Evolutionary conservation across 1,284 basidiomycete genomes (phyloP), one percentile per base, ranked within the genome.

Genomic region (Abortiporus biennis): DNA sequence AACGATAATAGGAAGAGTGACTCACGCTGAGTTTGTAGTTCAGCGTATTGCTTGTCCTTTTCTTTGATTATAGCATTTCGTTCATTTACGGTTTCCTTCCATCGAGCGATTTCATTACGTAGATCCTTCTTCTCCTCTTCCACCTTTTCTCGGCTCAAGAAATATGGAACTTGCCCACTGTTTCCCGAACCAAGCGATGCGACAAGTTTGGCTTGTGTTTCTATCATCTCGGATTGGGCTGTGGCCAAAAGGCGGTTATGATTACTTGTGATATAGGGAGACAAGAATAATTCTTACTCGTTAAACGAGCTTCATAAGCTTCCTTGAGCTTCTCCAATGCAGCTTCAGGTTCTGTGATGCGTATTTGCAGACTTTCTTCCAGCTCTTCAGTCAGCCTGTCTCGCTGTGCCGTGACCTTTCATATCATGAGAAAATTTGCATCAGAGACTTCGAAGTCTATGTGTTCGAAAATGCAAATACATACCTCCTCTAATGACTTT

Each of bases 91-190:
- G 58, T 47, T 1, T 68, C 63, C 47, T 72, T 73, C 53, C 72
- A 67, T 12, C 62, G 59, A 17, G 54, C 57, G 20, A 78, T 56
- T 44, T 82, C 74, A 38, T 71, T 62, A 44, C 78, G 71, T 22
- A 76, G 56, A 1, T 47, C 60, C 40, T 68, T 71, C 51, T 77
- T 76, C 62, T 86, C 83, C 46, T 77, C 74, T 43, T 87, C 78
- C 5, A 78, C 84, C 3, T 75, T 74, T 49, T 86, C 83, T 39
- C 82, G 75, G 5, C 83, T 85, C 12, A 89, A 60, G 45, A 89
- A 71, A 63, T 66, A 48, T 3, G 54, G 44, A n/a, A n/a, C n/a
- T n/a, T n/a, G n/a, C n/a, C n/a, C n/a, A 31, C 52, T 46, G 17
- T 38, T 15, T 12, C 31, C 30, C 13, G 45, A 41, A 6, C 39